Base-by-base conservation (phyloP, 345 rosid species). In the Erysimum cheiranthoides region DNA sequence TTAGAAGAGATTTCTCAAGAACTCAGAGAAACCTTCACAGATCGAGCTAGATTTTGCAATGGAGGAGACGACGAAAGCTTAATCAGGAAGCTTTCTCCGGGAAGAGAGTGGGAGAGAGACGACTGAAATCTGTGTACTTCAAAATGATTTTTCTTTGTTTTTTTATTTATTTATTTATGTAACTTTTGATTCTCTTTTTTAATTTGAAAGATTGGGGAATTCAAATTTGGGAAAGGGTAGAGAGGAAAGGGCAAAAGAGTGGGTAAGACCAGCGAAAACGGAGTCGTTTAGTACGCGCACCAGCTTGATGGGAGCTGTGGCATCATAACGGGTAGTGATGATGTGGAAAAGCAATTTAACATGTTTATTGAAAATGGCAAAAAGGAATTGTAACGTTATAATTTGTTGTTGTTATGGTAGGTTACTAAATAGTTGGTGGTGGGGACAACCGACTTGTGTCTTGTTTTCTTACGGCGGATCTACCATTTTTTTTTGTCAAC, bases 101-200 rank as follows among this genome's bases (percentile, higher is more conserved):
- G 39, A 45, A 27, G 59, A 27, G 60, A 12, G 53, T 8, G 40
- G 9, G 71, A 53, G 66, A 70, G 80, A 77, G 76, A 71, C 42
- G 77, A 77, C 65, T 28, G 62, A 77, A 71, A 71, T 77, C 73
- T 77, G 79, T 68, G 79, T 68, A 76, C 60, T 70, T 77, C 53
- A 63, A 70, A 54, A 45, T 70, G 61, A 54, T 70, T 61, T 70
- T 52, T 39, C 40, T 38, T 69, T 51, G 17, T 36, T 59, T 67
- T 61, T 30, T 50, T 13, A 7, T 51, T 12, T 18, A 27, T 17
- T 68, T 53, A 2, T 28, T 38, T 13, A 11, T 61, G 10, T 5
- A 1, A 62, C 70, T 61, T 76, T 70, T 35, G 21, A 27, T 43
- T 61, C 28, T 16, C 67, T 51, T 68, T 61, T 50, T 52, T 61